Base-by-base conservation (phyloP, 2,329 filamentous ascomycete species). In the Pestalotiopsis sp. region DNA sequence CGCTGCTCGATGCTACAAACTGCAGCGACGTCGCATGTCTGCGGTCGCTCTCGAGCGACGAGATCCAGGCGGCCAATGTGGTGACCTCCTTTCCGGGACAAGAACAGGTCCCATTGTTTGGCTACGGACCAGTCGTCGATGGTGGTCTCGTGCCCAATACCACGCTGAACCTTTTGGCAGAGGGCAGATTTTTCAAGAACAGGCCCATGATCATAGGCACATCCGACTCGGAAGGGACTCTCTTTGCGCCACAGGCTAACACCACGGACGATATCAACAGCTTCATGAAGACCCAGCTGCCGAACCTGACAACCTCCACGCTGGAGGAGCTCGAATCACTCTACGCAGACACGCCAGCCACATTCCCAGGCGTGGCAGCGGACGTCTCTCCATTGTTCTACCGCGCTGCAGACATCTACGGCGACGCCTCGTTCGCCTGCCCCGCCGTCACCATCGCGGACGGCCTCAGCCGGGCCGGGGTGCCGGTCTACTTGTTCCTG, bases 401-500 rank as follows among this genome's bases (percentile, higher is more conserved):
- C 55, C 55, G 13, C 4, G 20, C 25, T 7, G 55, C 55, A 5
- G 55, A 27, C 17, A 58, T 27, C 20, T 58, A 58, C 25, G 55
- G 55, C 20, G 55, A 27, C 20, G 55, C 20, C 13, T 27, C 20
- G 1, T 58, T 58, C 11, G 25, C 25, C 20, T 58, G 55, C 11
- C 55, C 55, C 4, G 4, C 55, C 20, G 11, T 58, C 41, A 49
- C 41, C 13, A n/a, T 49, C 1, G 41, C 41, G n/a, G 41, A 49
- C 41, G 41, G 41, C 14, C 41, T 49, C 4, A 49, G 41, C 41
- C 41, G 7, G n/a, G 41, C 41, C 41, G 41, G 41, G 4, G 14
- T n/a, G 1, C 64, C 65, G 45, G 72, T 80, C 20, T 87, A 82
- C 80, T 78, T 80, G 36, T 87, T 87, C 75, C 82, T 81, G 52